A percentile compares a stretch with the other conserved stretches of the same genome.
Evolutionary conservation across 495 filamentous ascomycete species (phyloP).

Genomic region (Penicillium diatomitis): DNA sequence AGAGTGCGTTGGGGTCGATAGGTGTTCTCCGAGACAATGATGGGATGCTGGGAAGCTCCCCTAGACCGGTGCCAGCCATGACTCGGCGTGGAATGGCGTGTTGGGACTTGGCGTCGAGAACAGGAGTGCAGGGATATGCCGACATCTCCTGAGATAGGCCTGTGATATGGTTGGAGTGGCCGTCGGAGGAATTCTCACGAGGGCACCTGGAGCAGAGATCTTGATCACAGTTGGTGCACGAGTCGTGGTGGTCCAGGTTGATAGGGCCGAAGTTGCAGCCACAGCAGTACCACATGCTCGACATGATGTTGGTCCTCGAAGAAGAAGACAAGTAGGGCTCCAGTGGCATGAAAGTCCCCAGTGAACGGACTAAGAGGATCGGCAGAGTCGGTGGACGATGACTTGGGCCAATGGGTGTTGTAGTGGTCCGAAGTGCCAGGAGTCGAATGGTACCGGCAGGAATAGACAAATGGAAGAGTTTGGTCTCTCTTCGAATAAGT

Average conservation of each 20-base stretch:
- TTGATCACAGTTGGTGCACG: slow-evolving; percentile 19
- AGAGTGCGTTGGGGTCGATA: neutral
- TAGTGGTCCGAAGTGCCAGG: too few species aligned
- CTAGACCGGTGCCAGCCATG: slow-evolving; percentile 1
- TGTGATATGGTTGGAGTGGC: slow-evolving; percentile 1
- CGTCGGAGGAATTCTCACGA: slow-evolving; percentile 7
- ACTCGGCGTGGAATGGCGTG: slow-evolving; percentile 1
- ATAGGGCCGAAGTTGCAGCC: slow-evolving; percentile 23
- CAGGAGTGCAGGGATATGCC: slow-evolving; percentile 10
- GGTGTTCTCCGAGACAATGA: slow-evolving; percentile 3
- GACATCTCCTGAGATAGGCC: slow-evolving; percentile 8
- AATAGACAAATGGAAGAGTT: too few species aligned
- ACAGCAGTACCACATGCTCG: slow-evolving; percentile 28
- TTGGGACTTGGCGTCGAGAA: slow-evolving; percentile 1
- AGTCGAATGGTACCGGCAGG: too few species aligned
- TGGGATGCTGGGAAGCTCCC: slow-evolving; percentile 6
- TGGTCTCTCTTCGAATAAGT: too few species aligned
- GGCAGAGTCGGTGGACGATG: too few species aligned
- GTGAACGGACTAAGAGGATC: too few species aligned
- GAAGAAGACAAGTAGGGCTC: too few species aligned
- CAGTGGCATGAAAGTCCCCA: too few species aligned
- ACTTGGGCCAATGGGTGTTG: too few species aligned
- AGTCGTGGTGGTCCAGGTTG: slow-evolving; percentile 14
- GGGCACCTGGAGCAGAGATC: slow-evolving; percentile 14
- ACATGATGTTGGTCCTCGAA: slow-evolving; percentile 5